Percentiles rank a stretch among this genome's conserved stretches.
Conservation (phyloP, 2,329 filamentous ascomycete species). For the Ophiostoma tasmaniense region DNA sequence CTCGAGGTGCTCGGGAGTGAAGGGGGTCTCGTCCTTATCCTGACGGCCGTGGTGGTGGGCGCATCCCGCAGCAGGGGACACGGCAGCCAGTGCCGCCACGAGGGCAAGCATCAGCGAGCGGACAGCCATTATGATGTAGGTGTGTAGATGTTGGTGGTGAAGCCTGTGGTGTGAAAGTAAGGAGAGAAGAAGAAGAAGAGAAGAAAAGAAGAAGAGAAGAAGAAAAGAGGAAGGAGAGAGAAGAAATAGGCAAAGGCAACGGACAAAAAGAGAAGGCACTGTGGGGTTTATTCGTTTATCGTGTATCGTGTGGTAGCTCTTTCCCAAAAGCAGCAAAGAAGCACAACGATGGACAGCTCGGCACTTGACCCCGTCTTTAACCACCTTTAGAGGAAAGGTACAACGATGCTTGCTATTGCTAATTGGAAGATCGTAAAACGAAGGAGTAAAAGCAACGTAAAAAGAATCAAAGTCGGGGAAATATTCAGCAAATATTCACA, state of each 20-base stretch:
- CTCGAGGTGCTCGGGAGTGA: conserved; percentile 41
- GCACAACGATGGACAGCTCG: not conserved
- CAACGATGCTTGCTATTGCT: not conserved
- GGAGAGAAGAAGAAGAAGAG: not conserved
- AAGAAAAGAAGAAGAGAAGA: not conserved
- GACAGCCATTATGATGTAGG: conserved; percentile 9
- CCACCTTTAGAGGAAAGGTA: not conserved
- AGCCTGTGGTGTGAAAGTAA: not conserved
- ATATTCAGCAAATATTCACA: not conserved
- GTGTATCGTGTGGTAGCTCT: not conserved
- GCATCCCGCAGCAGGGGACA: conserved; percentile 13
- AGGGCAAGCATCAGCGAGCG: conserved; percentile 15
- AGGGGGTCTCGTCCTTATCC: conserved; percentile 34
- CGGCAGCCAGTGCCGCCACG: conserved; percentile 14
- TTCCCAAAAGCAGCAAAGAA: not conserved
- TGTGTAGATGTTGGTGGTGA: not conserved
- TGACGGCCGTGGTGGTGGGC: conserved; percentile 25
- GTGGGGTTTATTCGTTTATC: not conserved
- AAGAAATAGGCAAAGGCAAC: not conserved
- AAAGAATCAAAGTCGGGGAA: not conserved
- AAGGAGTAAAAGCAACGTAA: not conserved
- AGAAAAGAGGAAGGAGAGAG: not conserved
- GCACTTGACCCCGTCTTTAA: not conserved
- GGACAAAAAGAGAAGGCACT: conserved; percentile 1
- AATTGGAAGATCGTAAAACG: not conserved